A percentile compares a stretch with the other conserved stretches of the same genome.
phyloP scores from a whole-genome alignment of 352 stramenopile species.

The Globisporangium spinosum region DNA sequence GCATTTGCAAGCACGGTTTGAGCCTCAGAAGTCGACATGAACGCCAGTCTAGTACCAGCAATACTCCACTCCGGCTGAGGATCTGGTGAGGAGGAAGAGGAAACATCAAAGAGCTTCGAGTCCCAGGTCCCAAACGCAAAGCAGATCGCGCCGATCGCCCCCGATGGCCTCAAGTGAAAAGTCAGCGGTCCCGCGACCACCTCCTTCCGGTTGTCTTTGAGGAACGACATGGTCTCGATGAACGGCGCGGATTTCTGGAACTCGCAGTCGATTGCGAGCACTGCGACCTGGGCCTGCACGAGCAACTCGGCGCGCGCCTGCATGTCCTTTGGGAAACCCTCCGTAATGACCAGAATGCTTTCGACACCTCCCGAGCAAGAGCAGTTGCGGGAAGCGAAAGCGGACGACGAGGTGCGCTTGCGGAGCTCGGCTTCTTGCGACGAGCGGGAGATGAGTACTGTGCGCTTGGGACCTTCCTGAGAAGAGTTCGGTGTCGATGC shows the following conservation, averaged over 20 bases:
- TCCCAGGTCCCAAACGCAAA: constrained; percentile 43
- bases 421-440: constrained; percentile 16
- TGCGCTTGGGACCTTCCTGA: not conserved
- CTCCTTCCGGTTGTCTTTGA: constrained; percentile 42
- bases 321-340: constrained; percentile 30
- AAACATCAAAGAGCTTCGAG: constrained; percentile 26
- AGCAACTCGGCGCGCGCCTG: constrained; percentile 32
- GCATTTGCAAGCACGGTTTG: constrained; percentile 1
- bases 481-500: constrained; percentile 16
- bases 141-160: constrained; percentile 42
- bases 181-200: constrained; percentile 35
- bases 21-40: constrained; percentile 19
- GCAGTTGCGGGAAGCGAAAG: not conserved
- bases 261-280: constrained; percentile 35
- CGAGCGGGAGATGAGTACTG: constrained; percentile 31
- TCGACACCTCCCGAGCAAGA: not conserved
- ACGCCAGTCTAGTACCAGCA: constrained; percentile 3
- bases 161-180: constrained; percentile 40
- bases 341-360: constrained; percentile 31
- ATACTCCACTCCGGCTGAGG: not conserved
- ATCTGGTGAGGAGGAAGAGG: not conserved
- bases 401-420: constrained; percentile 5
- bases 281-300: constrained; percentile 21
- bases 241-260: constrained; percentile 34
- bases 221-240: constrained; percentile 44